A percentile compares a stretch with the other conserved stretches of the same genome.
phyloP scores from a whole-genome alignment of 2,329 filamentous ascomycete genomes.

The Ophiosphaerella herpotricha region DNA sequence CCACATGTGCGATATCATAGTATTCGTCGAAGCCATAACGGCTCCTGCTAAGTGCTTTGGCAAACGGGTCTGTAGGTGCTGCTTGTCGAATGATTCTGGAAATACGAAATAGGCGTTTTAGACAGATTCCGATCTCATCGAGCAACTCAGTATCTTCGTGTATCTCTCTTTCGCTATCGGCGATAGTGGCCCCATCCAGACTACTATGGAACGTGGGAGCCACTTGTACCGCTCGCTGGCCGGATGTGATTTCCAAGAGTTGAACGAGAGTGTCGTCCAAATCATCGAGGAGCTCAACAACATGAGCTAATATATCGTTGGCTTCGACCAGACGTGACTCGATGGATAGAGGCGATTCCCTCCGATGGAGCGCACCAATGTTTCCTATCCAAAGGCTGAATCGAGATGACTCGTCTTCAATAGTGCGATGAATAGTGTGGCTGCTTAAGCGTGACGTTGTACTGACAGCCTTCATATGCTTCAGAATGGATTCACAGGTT shows the following conservation, averaged over 20 bases:
- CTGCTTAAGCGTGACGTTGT: no score
- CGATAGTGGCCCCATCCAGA: background rate
- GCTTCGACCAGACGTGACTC: slow-evolving; percentile 22
- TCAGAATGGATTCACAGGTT: background rate
- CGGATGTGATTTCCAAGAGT: slow-evolving; percentile 12
- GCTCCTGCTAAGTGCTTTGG: slow-evolving; percentile 18
- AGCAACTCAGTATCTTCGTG: slow-evolving; percentile 18
- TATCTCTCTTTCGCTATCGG: background rate
- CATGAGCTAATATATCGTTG: slow-evolving; percentile 12
- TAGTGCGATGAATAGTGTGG: no score
- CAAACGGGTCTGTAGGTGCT: slow-evolving; percentile 15
- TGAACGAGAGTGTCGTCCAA: slow-evolving; percentile 11
- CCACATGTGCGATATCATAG: slow-evolving; percentile 27
- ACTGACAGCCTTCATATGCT: background rate
- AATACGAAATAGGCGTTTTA: slow-evolving; percentile 19
- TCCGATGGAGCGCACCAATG: slow-evolving; percentile 19
- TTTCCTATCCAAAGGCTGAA: slow-evolving; percentile 24
- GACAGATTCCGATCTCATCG: slow-evolving; percentile 13
- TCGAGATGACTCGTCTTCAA: background rate
- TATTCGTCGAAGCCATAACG: slow-evolving; percentile 16
- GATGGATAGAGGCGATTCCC: slow-evolving; percentile 14
- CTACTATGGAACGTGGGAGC: background rate
- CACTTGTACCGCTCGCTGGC: slow-evolving; percentile 2
- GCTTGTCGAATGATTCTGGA: slow-evolving; percentile 22
- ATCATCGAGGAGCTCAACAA: slow-evolving; percentile 13